phyloP scores from a whole-genome alignment of 2,329 filamentous ascomycete species.

The Leptodontidium sp. region DNA sequence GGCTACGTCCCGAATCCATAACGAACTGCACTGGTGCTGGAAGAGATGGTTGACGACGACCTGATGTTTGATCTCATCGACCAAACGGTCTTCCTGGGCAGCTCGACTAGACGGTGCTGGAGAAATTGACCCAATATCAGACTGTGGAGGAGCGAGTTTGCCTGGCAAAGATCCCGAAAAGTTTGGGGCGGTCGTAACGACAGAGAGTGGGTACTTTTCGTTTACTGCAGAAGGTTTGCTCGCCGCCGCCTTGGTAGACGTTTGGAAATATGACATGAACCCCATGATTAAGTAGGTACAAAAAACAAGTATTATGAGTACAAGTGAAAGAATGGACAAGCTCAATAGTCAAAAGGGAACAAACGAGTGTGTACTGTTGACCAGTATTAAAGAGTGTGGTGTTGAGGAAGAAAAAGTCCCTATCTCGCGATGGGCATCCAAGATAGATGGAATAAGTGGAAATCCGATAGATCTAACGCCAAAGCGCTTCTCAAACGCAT shows the following conservation, averaged over 20 bases:
- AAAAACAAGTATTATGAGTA: conserved; percentile 3
- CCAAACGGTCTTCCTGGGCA: conserved; percentile 23
- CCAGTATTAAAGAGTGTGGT: conserved; percentile 5
- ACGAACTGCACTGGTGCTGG: conserved; percentile 28
- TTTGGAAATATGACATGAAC: conserved; percentile 27
- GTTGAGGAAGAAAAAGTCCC: neutral
- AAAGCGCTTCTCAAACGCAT: neutral
- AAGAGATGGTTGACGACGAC: conserved; percentile 29
- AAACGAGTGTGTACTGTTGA: conserved; percentile 8
- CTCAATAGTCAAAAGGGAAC: neutral
- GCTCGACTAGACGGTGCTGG: conserved; percentile 18
- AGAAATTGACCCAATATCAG: conserved; percentile 19
- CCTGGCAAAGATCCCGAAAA: conserved; percentile 18
- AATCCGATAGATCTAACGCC: neutral
- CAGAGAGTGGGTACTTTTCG: conserved; percentile 22
- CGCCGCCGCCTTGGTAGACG: conserved; percentile 11
- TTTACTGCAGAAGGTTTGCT: conserved; percentile 1
- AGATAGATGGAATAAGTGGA: neutral
- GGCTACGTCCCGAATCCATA: conserved; percentile 27
- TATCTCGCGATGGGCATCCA: neutral
- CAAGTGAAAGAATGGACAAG: conserved; percentile 14
- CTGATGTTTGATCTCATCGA: conserved; percentile 31
- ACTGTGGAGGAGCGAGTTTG: conserved; percentile 7
- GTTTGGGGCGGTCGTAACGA: conserved; percentile 16
- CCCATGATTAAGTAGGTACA: conserved; percentile 21